phyloP scores from a whole-genome alignment of 768 basidiomycete species.

The Podaxis mareebaensis region DNA sequence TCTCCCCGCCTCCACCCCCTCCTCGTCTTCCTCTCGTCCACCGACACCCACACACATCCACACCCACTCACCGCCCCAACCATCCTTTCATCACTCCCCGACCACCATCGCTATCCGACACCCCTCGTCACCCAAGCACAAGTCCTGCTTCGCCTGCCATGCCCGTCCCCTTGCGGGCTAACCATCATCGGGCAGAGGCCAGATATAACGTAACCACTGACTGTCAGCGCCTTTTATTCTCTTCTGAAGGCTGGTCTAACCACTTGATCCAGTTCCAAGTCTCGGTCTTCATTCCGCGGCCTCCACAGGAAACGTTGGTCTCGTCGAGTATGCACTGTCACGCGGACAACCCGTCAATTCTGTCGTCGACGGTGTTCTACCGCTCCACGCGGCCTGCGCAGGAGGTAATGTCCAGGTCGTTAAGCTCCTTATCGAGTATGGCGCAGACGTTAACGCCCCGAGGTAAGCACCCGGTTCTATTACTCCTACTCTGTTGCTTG shows the following conservation, averaged over 20 bases:
- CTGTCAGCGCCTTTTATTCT: constrained; percentile 36
- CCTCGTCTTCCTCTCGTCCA: neutral
- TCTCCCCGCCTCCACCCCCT: constrained; percentile 1
- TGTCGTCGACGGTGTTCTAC: constrained; percentile 94
- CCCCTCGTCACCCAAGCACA: neutral
- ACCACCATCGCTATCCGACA: neutral
- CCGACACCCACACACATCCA: neutral
- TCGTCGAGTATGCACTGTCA: constrained; percentile 89
- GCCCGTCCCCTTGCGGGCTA: constrained; percentile 52
- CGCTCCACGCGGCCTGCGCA: constrained; percentile 91
- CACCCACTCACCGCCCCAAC: neutral
- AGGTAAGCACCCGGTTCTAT: constrained; percentile 50
- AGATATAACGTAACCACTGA: constrained; percentile 62
- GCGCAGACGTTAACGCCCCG: constrained; percentile 98
- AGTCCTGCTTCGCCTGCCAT: constrained; percentile 27
- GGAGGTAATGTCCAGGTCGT: constrained; percentile 91
- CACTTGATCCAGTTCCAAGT: constrained; percentile 56
- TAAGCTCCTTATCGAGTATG: constrained; percentile 82
- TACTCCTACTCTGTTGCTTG: constrained; percentile 8
- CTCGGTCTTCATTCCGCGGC: constrained; percentile 79
- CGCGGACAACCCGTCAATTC: constrained; percentile 97
- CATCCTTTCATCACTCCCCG: neutral
- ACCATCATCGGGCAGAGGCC: constrained; percentile 49
- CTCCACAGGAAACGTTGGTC: constrained; percentile 84
- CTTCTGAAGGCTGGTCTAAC: constrained; percentile 14